Evolutionary conservation across 1,284 basidiomycete genomes (phyloP), one percentile per base, ranked within the genome.

Genomic region (Phylloboletellus chloephorus): DNA sequence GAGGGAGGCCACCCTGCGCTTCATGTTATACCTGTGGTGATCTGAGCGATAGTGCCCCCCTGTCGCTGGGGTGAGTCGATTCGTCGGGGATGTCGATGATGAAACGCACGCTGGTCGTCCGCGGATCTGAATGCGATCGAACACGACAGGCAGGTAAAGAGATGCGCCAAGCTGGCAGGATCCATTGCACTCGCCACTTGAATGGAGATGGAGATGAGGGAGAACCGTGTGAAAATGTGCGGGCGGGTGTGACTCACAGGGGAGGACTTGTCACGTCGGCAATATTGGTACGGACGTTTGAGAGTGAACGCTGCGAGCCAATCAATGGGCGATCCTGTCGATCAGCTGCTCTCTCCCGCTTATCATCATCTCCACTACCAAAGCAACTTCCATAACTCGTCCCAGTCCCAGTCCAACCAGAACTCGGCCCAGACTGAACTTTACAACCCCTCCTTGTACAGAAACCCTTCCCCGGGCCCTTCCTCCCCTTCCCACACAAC

Each of bases 21-120:
- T 97, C 83, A 97, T 93, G 64, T 99, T 99, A 69, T 98, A 99
- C 39, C 94, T 76, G 67, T 98, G 96, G 63, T 90, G 84, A 65
- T 99, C 96, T 25, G 91, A 91, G 52, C 82, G 81, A 65, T 96
- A 98, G 63, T 99, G 96, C 0, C 72, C 69, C 48, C 96, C 84
- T 87, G 53, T 7, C 49, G 10, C 32, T 15, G 4, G 11, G 24
- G 35, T 37, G 35, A 42, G 26, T n/a, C n/a, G n/a, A n/a, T n/a
- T n/a, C 10, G 20, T 1, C n/a, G 38, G 30, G 28, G 10, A n/a
- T 2, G 25, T 7, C 31, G 31, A 12, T 30, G 3, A 28, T 17
- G 41, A n/a, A 13, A 69, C 79, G 44, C 48, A 87, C 85, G 77
- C 67, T 98, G 96, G 40, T 92, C 88, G 38, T 86, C 82, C 8